Conservation (phyloP, 768 basidiomycete genomes). For the Phaeotremella fagi region DNA sequence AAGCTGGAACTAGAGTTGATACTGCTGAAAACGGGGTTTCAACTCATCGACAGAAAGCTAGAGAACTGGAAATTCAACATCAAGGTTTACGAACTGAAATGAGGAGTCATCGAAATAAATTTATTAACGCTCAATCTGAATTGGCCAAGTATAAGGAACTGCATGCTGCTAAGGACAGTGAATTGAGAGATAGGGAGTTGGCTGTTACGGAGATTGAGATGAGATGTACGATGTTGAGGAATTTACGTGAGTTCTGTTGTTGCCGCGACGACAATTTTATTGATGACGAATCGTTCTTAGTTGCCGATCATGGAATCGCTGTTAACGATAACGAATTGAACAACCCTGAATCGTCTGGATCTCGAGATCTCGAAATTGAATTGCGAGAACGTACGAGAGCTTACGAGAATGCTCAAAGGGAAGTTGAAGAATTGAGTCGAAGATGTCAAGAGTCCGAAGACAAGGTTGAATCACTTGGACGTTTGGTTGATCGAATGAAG, state of each 20-base stretch:
- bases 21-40: constrained; percentile 62
- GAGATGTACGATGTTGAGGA: constrained; percentile 72
- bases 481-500: constrained; percentile 64
- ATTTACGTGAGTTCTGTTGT: constrained; percentile 52
- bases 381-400: constrained; percentile 67
- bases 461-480: constrained; percentile 61
- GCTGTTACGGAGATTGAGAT: constrained; percentile 66
- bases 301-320: constrained; percentile 80
- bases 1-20: constrained; percentile 66
- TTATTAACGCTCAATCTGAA: constrained; percentile 63
- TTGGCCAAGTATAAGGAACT: constrained; percentile 71
- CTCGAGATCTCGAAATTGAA: constrained; percentile 68
- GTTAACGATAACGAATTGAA: constrained; percentile 65
- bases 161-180: constrained; percentile 58
- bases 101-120: constrained; percentile 53
- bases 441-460: constrained; percentile 71
- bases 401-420: constrained; percentile 70
- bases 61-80: constrained; percentile 63
- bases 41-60: constrained; percentile 63
- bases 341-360: constrained; percentile 15
- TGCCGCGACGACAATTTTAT: not conserved
- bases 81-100: constrained; percentile 68
- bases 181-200: constrained; percentile 61
- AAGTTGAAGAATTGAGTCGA: constrained; percentile 62
- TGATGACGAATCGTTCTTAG: constrained; percentile 21